phyloP scores from a whole-genome alignment of 345 rosid species.

The Excoecaria cochinchinensis region DNA sequence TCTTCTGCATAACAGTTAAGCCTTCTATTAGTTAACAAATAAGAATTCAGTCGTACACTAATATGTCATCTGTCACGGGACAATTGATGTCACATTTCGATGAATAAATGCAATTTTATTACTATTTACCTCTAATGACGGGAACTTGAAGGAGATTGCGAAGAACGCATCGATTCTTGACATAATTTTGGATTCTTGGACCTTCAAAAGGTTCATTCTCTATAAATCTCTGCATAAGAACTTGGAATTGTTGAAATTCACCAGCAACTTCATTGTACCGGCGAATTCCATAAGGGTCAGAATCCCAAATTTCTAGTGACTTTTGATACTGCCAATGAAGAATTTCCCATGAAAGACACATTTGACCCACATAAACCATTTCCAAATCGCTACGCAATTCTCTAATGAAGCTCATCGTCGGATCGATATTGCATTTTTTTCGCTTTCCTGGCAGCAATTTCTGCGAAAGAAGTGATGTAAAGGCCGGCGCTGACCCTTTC shows the following conservation, averaged over 20 bases:
- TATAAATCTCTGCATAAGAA: slow-evolving; percentile 76
- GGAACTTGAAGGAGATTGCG: slow-evolving; percentile 94
- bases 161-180: slow-evolving; percentile 61
- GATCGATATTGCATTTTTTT: slow-evolving; percentile 50
- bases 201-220: slow-evolving; percentile 85
- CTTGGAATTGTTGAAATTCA: slow-evolving; percentile 92
- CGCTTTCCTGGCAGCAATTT: slow-evolving; percentile 44
- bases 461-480: slow-evolving; percentile 49
- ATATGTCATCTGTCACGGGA: too few relatives aligned
- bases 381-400: slow-evolving; percentile 75
- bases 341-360: slow-evolving; percentile 97
- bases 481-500: slow-evolving; percentile 35
- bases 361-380: slow-evolving; percentile 85
- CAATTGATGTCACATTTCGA: too few relatives aligned
- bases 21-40: slow-evolving; percentile 18
- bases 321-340: slow-evolving; percentile 93
- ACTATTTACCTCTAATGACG: slow-evolving; percentile 62
- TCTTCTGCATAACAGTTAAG: slow-evolving; percentile 54
- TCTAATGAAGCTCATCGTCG: slow-evolving; percentile 49
- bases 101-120: neutral
- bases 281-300: slow-evolving; percentile 54
- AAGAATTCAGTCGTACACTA: too few relatives aligned
- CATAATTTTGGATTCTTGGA: slow-evolving; percentile 68
- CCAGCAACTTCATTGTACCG: slow-evolving; percentile 81
- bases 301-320: slow-evolving; percentile 66